phyloP scores from a whole-genome alignment of 345 rosid species.

The Gynandropsis gynandra region DNA sequence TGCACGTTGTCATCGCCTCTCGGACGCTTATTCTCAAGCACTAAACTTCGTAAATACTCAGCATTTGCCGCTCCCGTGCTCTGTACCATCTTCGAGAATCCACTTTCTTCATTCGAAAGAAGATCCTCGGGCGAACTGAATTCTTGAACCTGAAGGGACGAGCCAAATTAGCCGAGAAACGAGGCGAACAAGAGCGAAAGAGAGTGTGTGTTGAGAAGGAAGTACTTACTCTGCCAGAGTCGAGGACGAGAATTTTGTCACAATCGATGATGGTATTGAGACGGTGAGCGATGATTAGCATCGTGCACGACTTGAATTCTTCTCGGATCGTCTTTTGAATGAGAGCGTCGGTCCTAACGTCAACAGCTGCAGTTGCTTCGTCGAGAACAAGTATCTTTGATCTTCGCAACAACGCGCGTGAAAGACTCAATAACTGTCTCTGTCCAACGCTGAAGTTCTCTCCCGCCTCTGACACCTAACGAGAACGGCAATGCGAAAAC shows the following conservation, averaged over 20 bases:
- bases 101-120: constrained; percentile 57
- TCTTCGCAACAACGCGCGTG: constrained; percentile 89
- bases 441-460: constrained; percentile 99
- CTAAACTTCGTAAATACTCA: constrained; percentile 76
- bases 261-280: constrained; percentile 94
- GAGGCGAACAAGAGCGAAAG: not conserved
- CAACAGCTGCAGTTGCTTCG: constrained; percentile 99
- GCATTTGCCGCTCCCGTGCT: constrained; percentile 97
- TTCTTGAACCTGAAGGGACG: constrained; percentile 64
- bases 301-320: constrained; percentile 90
- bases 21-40: constrained; percentile 34
- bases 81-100: constrained; percentile 94
- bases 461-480: constrained; percentile 86
- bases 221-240: constrained; percentile 71
- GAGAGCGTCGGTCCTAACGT: constrained; percentile 95
- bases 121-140: constrained; percentile 73
- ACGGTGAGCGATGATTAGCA: constrained; percentile 96
- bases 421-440: constrained; percentile 92
- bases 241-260: constrained; percentile 82
- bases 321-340: constrained; percentile 97
- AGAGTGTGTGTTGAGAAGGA: not conserved
- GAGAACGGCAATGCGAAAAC: not conserved
- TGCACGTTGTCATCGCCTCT: constrained; percentile 23
- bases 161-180: constrained; percentile 1
- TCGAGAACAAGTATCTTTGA: constrained; percentile 97